Conservation (phyloP, 176 grass and related monocot genomes). For the Musa itinerans region DNA sequence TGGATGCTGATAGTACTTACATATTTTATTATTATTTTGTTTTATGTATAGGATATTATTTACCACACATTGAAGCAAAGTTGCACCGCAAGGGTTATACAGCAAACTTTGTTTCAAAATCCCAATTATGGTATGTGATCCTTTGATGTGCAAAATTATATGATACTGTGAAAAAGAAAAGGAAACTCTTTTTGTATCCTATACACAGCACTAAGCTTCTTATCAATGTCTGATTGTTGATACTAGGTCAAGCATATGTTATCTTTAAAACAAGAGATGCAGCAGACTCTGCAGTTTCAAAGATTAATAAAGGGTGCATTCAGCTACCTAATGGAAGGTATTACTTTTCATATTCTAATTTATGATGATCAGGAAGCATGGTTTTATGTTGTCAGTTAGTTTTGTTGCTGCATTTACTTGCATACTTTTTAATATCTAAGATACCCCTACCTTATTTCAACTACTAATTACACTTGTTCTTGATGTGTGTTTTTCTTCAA, state of each 20-base stretch:
- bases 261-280: constrained; percentile 50
- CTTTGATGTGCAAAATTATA: not conserved
- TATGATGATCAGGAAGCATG: not conserved
- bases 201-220: too few relatives aligned
- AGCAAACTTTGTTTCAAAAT: constrained; percentile 26
- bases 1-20: not conserved
- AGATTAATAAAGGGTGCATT: constrained; percentile 56
- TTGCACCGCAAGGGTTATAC: constrained; percentile 33
- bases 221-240: too few relatives aligned
- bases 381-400: not conserved
- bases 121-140: constrained; percentile 39
- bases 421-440: not conserved
- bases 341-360: not conserved
- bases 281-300: constrained; percentile 47
- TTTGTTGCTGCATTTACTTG: not conserved
- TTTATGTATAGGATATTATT: constrained; percentile 31
- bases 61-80: not conserved
- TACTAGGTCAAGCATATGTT: constrained; percentile 78
- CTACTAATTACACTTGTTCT: too few relatives aligned
- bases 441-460: too few relatives aligned
- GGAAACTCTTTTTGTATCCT: too few relatives aligned
- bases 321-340: constrained; percentile 84
- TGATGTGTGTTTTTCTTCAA: too few relatives aligned
- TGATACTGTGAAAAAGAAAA: too few relatives aligned
- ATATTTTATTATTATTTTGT: not conserved